phyloP scores from a whole-genome alignment of 2,329 filamentous ascomycete genomes.

The Pseudogymnoascus sp. region DNA sequence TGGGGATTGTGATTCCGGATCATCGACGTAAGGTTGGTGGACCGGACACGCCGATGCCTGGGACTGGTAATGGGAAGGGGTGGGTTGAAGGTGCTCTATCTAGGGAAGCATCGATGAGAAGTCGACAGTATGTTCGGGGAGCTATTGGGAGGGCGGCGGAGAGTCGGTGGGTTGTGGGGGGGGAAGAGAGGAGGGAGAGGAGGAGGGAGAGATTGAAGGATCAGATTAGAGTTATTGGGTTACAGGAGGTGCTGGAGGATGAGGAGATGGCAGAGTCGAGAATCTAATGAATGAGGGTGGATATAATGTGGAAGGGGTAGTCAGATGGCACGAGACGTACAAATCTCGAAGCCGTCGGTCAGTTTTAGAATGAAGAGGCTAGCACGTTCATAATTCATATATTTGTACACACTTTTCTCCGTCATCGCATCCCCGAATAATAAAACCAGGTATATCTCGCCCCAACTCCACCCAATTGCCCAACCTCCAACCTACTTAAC shows the following conservation, averaged over 20 bases:
- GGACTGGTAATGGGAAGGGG: not conserved
- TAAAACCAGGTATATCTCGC: not conserved
- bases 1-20: slow-evolving; percentile 5
- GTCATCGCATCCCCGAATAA: not conserved
- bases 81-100: not conserved
- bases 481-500: not conserved
- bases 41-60: not conserved
- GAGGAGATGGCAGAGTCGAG: not conserved
- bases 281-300: not conserved
- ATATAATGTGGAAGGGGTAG: not conserved
- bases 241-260: not conserved
- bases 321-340: not conserved
- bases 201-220: not conserved
- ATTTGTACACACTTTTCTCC: not conserved
- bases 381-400: not conserved
- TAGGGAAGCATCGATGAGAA: not conserved
- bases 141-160: not conserved
- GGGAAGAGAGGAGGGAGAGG: not conserved
- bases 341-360: not conserved
- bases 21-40: not conserved
- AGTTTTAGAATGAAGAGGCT: not conserved
- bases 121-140: not conserved
- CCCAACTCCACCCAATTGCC: not conserved
- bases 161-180: not conserved
- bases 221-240: not conserved